phyloP scores from a whole-genome alignment of 306 rosid genomes.

The Casuarina equisetifolia region DNA sequence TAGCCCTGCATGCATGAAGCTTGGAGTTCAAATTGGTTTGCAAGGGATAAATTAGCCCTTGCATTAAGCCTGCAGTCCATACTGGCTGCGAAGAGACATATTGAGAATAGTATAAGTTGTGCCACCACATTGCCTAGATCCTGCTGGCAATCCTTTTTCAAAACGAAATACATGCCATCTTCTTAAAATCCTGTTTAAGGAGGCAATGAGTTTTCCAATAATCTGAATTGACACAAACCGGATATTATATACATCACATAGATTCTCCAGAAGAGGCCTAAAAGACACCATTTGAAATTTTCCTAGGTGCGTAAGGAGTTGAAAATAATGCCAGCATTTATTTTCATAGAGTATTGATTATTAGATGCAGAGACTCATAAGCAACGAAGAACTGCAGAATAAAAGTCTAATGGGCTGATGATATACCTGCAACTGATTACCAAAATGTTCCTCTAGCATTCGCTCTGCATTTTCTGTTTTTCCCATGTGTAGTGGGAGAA shows the following conservation, averaged over 20 bases:
- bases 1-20: too few species aligned
- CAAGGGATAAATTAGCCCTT: too few species aligned
- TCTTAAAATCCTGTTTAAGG: too few species aligned
- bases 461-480: conserved; percentile 67
- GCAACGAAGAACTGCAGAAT: neutral
- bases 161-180: too few species aligned
- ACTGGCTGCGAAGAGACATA: too few species aligned
- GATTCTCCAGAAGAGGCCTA: neutral
- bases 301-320: neutral
- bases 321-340: neutral
- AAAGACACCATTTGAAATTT: neutral
- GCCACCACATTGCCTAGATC: too few species aligned
- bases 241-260: neutral
- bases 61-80: too few species aligned
- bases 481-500: conserved; percentile 92
- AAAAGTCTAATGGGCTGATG: neutral
- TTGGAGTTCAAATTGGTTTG: too few species aligned
- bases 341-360: neutral
- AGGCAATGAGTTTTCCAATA: too few species aligned
- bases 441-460: conserved; percentile 77
- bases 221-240: neutral
- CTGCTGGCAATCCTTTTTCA: too few species aligned
- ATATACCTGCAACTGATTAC: conserved; percentile 81
- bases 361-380: neutral
- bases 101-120: too few species aligned